These are phyloP conservation scores for Aquilaria agallochum DNA, from an alignment of 441 rosid genomes.

Conservation along the genomic window DNA sequence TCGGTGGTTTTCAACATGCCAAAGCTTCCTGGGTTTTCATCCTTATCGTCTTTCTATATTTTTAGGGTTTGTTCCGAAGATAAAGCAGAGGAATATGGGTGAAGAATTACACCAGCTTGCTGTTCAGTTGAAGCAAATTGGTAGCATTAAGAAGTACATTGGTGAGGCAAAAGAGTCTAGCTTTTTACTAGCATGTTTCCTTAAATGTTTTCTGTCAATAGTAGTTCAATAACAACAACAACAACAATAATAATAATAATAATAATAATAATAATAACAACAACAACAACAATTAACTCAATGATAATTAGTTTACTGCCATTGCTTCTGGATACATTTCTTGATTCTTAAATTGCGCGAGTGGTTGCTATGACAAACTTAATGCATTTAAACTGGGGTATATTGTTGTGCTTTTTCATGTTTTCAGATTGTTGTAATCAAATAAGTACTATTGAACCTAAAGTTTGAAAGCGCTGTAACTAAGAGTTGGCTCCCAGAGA, in stretches of 20 bases:
- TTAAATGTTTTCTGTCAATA: not conserved
- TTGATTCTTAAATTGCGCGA: not conserved
- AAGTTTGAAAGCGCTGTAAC: no score
- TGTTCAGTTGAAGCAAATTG: constrained; percentile 43
- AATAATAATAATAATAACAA: not conserved
- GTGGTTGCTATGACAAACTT: not conserved
- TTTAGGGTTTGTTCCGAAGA: constrained; percentile 29
- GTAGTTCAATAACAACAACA: not conserved
- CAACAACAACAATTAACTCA: no score
- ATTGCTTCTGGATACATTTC: not conserved
- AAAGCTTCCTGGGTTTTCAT: not conserved
- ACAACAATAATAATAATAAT: not conserved
- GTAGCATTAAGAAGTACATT: constrained; percentile 36
- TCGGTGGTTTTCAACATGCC: not conserved
- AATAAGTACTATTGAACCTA: no score
- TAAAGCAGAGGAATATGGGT: constrained; percentile 20
- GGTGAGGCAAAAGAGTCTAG: constrained; percentile 31
- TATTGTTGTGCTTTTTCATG: no score
- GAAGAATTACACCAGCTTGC: constrained; percentile 45
- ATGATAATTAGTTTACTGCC: not conserved
- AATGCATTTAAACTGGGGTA: no score
- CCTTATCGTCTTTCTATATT: constrained; percentile 24
- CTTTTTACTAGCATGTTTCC: not conserved
- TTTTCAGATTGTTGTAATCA: no score
- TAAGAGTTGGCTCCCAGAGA: no score